These are phyloP conservation scores for Serendipita sp. DNA, from an alignment of 1,284 basidiomycete species.

Conservation along the genomic window DNA sequence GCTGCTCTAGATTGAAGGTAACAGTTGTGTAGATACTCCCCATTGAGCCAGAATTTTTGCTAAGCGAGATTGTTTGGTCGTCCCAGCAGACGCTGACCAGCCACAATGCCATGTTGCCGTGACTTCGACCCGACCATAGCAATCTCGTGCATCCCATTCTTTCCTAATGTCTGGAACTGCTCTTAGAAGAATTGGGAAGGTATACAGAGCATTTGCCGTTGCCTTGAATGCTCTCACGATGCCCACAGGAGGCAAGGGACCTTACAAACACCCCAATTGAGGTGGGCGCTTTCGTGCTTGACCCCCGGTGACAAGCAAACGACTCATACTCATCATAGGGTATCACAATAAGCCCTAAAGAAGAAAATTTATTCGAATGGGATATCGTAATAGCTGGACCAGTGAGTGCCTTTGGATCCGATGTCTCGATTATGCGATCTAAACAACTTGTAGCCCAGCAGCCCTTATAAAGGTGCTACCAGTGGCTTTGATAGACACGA, in stretches of 20 bases:
- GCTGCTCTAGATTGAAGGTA: no score
- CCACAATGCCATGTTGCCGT: no score
- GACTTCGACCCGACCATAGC: no score
- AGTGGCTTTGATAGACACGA: background rate
- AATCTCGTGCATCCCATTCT: no score
- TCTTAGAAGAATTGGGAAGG: background rate
- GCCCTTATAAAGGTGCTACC: slow-evolving; percentile 57
- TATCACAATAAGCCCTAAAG: slow-evolving; percentile 47
- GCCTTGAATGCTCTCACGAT: slow-evolving; percentile 21
- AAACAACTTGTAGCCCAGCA: slow-evolving; percentile 37
- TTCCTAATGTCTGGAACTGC: background rate
- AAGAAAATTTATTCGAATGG: slow-evolving; percentile 68
- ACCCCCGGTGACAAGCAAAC: background rate
- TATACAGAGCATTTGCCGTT: background rate
- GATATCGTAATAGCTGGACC: slow-evolving; percentile 61
- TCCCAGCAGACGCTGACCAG: no score
- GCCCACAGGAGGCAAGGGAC: slow-evolving; percentile 21
- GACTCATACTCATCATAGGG: slow-evolving; percentile 26
- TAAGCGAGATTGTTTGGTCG: no score
- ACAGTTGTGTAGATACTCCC: no score
- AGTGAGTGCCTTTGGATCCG: slow-evolving; percentile 31
- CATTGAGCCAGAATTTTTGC: no score
- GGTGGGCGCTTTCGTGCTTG: slow-evolving; percentile 25
- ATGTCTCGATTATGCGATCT: background rate
- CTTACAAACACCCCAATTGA: slow-evolving; percentile 45